Evolutionary conservation across 148 eudicot species (phyloP), one percentile per base, ranked within the genome.

Genomic region (Chenopodium album): DNA sequence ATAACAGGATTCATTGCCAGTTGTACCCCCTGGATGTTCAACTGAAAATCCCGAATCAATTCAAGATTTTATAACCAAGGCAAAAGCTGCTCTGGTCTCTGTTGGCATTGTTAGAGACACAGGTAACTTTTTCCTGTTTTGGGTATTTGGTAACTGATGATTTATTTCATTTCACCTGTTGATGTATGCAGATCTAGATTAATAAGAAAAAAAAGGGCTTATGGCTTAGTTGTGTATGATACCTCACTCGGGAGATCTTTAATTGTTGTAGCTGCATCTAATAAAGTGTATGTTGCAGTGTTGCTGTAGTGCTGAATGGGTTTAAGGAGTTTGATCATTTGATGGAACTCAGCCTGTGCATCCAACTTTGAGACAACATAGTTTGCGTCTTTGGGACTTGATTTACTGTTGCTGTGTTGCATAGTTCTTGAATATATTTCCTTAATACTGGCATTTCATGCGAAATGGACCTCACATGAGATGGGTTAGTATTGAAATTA

Each of bases 41-140:
- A 76, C 89, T 75, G 98, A 96, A 56, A 87, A 88, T 44, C 95
- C 97, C 48, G 97, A 91, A 66, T 87, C 98, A 56, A 82, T 94
- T 44, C 89, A 85, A 85, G 97, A 92, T 76, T 91, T 96, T 79
- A 86, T 94, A 78, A 79, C 81, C 82, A 90, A 92, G 87, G 99
- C 91, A 80, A 92, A 86, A 88, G 98, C 99, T 87, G 98, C 97
- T 76, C 92, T 96, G 80, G 88, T 91, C 46, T 94, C 99, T 78
- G 99, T 96, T 85, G 99, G 99, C 83, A 92, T 96, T 82, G 89
- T 94, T 73, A 88, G 97, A 86, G 99, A 94, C 65, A 79, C 95
- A 64, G 97, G 98, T 95, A 89, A 85, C 81, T 14, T 60, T 69
- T 76, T 26, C 23, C 26, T 29, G 1, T n/a, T 26, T 54, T 46